Percentiles rank a stretch among this genome's conserved stretches.
Evolutionary conservation across 2,329 filamentous ascomycete genomes (phyloP).

Genomic region (Didymella arachidicola): DNA sequence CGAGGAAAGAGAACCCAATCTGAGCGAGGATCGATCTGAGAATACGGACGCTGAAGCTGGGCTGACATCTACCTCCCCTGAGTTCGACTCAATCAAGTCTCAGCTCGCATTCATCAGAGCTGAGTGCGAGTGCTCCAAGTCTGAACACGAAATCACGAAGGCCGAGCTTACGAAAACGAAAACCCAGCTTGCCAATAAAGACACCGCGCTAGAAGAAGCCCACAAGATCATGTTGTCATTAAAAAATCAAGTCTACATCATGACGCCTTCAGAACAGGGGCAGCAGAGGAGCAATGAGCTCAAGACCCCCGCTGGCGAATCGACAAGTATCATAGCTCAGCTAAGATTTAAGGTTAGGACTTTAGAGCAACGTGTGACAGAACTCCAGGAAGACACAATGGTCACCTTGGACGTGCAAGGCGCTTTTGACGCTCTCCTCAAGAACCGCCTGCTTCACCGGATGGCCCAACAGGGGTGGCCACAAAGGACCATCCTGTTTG

Average conservation of each 20-base stretch:
- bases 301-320: not conserved
- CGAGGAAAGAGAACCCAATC: not conserved
- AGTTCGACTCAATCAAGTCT: too few relatives aligned
- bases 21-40: not conserved
- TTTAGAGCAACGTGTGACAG: not conserved
- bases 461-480: too few relatives aligned
- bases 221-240: not conserved
- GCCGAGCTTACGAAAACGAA: not conserved
- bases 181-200: not conserved
- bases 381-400: not conserved
- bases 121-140: too few relatives aligned
- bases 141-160: not conserved
- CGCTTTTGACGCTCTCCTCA: too few relatives aligned
- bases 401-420: too few relatives aligned
- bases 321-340: not conserved
- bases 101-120: too few relatives aligned
- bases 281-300: not conserved
- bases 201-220: not conserved
- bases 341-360: not conserved
- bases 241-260: not conserved
- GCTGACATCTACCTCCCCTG: not conserved
- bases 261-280: not conserved
- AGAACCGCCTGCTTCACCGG: too few relatives aligned
- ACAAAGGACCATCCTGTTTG: too few relatives aligned
- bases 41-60: not conserved